Conservation (phyloP, 352 stramenopile genomes). For the Salisapilia sapeloensis region DNA sequence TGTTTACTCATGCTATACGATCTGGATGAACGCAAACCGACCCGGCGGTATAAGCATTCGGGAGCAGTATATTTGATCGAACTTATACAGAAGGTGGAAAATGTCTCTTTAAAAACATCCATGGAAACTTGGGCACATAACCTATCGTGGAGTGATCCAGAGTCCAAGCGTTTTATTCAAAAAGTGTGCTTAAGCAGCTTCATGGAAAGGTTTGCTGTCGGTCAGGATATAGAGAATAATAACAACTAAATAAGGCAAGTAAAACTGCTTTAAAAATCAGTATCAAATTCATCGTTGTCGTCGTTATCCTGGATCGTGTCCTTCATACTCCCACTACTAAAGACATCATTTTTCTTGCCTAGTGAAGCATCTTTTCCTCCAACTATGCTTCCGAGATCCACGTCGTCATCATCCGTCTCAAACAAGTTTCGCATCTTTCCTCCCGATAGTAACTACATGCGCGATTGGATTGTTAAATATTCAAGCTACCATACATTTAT, state of each 20-base stretch:
- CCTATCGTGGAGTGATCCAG: constrained; percentile 50
- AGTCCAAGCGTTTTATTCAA: constrained; percentile 42
- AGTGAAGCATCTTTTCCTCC: too few species aligned
- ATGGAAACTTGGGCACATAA: constrained; percentile 56
- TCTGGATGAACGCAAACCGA: constrained; percentile 36
- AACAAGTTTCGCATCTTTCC: too few species aligned
- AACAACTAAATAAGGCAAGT: neutral
- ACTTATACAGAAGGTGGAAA: constrained; percentile 14
- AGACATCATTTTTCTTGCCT: too few species aligned
- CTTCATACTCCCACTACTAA: too few species aligned
- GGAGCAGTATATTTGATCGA: constrained; percentile 40
- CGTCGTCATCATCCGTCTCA: too few species aligned
- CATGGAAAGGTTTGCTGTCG: constrained; percentile 24
- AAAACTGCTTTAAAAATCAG: too few species aligned
- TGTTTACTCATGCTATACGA: constrained; percentile 51
- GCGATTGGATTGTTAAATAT: too few species aligned
- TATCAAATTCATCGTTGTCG: too few species aligned
- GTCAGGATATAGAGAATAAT: neutral
- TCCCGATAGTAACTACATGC: too few species aligned
- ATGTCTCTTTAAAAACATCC: constrained; percentile 28
- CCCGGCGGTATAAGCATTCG: constrained; percentile 15
- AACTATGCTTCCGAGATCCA: too few species aligned
- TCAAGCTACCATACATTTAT: too few species aligned
- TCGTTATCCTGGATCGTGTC: too few species aligned
- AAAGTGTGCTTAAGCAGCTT: constrained; percentile 52